Conservation (phyloP, 768 basidiomycete species). For the Pluteus cervinus region DNA sequence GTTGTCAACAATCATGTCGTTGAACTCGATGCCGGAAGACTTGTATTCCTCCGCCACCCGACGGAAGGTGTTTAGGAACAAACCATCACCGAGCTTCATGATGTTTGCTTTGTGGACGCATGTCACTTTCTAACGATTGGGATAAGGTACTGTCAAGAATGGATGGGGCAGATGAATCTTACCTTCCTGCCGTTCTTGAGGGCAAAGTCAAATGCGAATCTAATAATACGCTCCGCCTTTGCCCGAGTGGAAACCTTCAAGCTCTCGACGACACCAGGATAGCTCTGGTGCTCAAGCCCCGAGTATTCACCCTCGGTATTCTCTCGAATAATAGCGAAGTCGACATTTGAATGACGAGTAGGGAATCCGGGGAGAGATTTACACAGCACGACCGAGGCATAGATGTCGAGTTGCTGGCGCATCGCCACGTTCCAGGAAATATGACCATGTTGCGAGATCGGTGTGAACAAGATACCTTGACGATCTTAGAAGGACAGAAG, state of each 20-base stretch:
- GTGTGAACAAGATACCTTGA: conserved; percentile 95
- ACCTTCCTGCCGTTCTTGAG: conserved; percentile 98
- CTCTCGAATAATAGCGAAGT: conserved; percentile 99
- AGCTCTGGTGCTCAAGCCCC: conserved; percentile 95
- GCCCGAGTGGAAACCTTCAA: conserved; percentile 94
- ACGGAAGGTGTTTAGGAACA: conserved; percentile 98
- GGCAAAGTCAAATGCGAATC: conserved; percentile 99
- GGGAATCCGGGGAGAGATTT: conserved; percentile 96
- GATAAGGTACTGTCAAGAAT: conserved; percentile 4
- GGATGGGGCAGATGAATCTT: conserved; percentile 8
- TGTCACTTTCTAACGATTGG: conserved; percentile 79
- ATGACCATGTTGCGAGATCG: conserved; percentile 92
- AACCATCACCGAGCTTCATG: conserved; percentile 99
- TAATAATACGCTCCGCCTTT: conserved; percentile 93
- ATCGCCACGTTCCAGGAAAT: conserved; percentile 99
- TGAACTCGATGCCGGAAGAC: conserved; percentile 83
- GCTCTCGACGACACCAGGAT: conserved; percentile 96
- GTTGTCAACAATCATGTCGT: conserved; percentile 99
- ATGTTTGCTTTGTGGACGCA: conserved; percentile 99
- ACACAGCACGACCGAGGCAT: conserved; percentile 97
- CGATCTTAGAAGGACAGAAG: conserved; percentile 7
- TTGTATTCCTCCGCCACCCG: conserved; percentile 95
- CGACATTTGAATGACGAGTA: conserved; percentile 93
- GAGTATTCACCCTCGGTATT: conserved; percentile 99
- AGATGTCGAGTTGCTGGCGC: conserved; percentile 99